Evolutionary conservation across 306 rosid species (phyloP), one percentile per base, ranked within the genome.

Genomic region (Cucurbita ficifolia): DNA sequence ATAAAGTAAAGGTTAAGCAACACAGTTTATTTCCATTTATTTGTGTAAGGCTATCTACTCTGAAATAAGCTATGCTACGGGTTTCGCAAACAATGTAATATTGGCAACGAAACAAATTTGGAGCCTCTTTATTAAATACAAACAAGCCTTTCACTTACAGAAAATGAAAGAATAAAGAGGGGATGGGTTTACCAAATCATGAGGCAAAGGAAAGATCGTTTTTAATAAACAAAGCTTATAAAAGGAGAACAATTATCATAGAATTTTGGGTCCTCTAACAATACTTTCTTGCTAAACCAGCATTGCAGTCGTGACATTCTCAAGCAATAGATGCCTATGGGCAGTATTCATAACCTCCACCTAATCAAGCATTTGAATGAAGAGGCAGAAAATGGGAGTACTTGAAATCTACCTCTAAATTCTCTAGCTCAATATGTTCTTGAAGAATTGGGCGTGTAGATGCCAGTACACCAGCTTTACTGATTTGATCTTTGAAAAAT

Each of bases 401-500:
- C 29, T 49, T 81, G 83, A 79, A 70, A 80, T 48, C 45, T 24
- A 95, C 99, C 99, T 91, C 99, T 73, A 95, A 81, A 63, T 89
- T 96, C 83, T 95, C 99, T 67, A 95, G 82, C 74, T 89, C 97
- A 45, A 88, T 74, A 73, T 88, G 93, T 69, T 82, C 88, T 87
- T 89, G 91, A 82, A 85, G 76, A 58, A 79, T 88, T 58, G 89
- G 86, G 52, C 21, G 88, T 61, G 79, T 45, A 75, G 97, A 81
- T 40, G 92, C 74, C 64, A 86, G 63, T 49, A 89, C 78, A 78
- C 92, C 92, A 58, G 96, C 96, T 85, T 89, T 95, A 86, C 75
- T 78, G 76, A 91, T 88, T 86, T 95, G 97, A 82, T 95, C 99
- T 83, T 89, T 95, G 76, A 91, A 84, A 79, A 95, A 86, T 17